Evolutionary conservation across 2,329 filamentous ascomycete species (phyloP), one percentile per base, ranked within the genome.

Genomic region (Chaetomium sp.): DNA sequence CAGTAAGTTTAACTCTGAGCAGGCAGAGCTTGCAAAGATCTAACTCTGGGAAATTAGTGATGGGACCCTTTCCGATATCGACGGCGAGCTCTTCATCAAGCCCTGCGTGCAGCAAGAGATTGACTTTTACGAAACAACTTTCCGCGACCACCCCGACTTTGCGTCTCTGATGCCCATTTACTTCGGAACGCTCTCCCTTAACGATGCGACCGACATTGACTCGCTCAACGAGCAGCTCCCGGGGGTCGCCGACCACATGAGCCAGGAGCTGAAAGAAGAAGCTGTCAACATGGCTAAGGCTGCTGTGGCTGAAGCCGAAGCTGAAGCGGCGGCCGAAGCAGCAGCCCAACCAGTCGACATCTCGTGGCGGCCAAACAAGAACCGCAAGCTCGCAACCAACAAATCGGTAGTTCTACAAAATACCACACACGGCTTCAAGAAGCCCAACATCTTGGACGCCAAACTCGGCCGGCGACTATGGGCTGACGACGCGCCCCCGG

Each of bases 71-170:
- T 91, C 87, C 68, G 90, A 95, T 67, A 78, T 81, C 54, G 84
- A 89, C 52, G 94, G 94, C 68, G 83, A 87, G 61, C 78, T 97
- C 37, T 88, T 99, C 69, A 89, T 96, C 68, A 99, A 99, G 73
- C 94, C 94, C 14, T 97, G 92, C 71, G 95, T 89, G 0, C 74
- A 84, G 60, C 79, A 85, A 61, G 94, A 99, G 74, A 84, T 97
- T 65, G 79, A 84, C 45, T 99, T 99, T 71, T 99, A 99, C 77
- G 83, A 96, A 69, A 82, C 84, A 41, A 85, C 85, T 34, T 70
- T 72, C 51, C 72, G 80, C 37, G 72, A 79, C 27, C 87, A 95
- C 67, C 82, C 84, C 35, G 82, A 86, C 1, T 89, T 97, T 65
- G 81, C 85, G 50, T 81, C 85, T 32, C 81, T 92, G 65, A 92